These are phyloP conservation scores for Fonsecaea multimorphosa DNA, from an alignment of 2,329 filamentous ascomycete species.

Conservation along the genomic window DNA sequence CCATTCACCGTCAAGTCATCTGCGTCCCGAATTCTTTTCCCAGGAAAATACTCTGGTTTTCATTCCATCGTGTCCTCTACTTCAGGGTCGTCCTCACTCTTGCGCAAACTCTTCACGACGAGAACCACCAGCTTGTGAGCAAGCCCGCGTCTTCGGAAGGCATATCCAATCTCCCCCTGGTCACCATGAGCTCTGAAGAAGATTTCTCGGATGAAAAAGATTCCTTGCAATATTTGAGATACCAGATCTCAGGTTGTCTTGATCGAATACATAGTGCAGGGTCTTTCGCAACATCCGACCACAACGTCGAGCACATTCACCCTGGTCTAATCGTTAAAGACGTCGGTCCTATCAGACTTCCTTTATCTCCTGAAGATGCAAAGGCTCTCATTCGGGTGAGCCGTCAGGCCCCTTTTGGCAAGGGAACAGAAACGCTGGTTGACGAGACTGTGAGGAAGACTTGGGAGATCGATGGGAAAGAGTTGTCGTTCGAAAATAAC, in stretches of 20 bases:
- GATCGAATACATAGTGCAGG: constrained; percentile 15
- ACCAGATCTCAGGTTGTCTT: constrained; percentile 15
- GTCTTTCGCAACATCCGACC: constrained; percentile 20
- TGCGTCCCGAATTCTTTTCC: too few species aligned
- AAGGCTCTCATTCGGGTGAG: constrained; percentile 32
- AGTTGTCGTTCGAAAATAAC: constrained; percentile 49
- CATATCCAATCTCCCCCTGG: not conserved
- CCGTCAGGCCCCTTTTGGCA: constrained; percentile 44
- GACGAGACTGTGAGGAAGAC: constrained; percentile 52
- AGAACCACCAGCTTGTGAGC: too few species aligned
- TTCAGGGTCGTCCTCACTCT: too few species aligned
- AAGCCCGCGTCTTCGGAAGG: too few species aligned
- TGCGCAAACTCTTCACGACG: too few species aligned
- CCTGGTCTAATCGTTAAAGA: constrained; percentile 31
- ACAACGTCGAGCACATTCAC: constrained; percentile 19
- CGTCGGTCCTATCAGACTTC: constrained; percentile 31
- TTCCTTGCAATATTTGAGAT: not conserved
- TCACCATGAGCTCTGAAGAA: not conserved
- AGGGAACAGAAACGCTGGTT: constrained; percentile 49
- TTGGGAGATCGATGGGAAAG: constrained; percentile 50
- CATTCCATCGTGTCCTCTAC: too few species aligned
- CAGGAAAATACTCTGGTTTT: too few species aligned
- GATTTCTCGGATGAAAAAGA: not conserved
- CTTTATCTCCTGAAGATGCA: constrained; percentile 33
- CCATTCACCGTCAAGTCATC: too few species aligned